Evolutionary conservation across 2,329 filamentous ascomycete genomes (phyloP), one percentile per base, ranked within the genome.

Genomic region (Chlorencoelia australis): DNA sequence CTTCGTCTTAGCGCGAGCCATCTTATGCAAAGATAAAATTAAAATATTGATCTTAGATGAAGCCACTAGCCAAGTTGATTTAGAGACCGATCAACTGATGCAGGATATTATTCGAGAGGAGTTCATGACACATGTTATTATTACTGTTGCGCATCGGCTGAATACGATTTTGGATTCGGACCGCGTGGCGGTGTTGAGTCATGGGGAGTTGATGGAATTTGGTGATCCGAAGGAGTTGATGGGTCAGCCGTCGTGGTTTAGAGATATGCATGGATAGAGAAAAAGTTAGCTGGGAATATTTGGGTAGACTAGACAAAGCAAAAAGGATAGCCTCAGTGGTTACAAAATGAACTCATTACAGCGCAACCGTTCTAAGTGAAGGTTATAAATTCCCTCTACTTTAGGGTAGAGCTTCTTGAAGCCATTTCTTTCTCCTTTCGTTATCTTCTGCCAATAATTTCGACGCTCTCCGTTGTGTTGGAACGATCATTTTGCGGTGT

Each of bases 51-150:
- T 67, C 6, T 42, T 65, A 1, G 63, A 65, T 13, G 62, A 65
- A 44, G 55, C 58, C 1, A 64, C 60, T 4, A 63, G 58, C 55
- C 73, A 67, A 35, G 66, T 79, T 29, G 75, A 79, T 45, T 55
- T 58, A n/a, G 62, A 66, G 40, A 75, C 73, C 1, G 73, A 78
- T 41, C 59, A 64, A 30, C 55, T 65, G n/a, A 70, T 78, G 55
- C 69, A 75, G 46, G 56, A 59, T 7, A 57, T 77, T 15, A 66
- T 79, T 37, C 62, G 67, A 2, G 59, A 65, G 27, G 63, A 63
- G 15, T 75, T 79, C 49, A 53, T 55, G 3, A 60, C 59, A 4
- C 68, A 71, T 48, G 79, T 75, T 2, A 65, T 79, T 10, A 49
- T 62, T 24, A 52, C 54, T 1, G 52, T 61, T 4, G 57, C 57